Conservation (phyloP, 768 basidiomycete genomes). For the Amanita brunnescens region DNA sequence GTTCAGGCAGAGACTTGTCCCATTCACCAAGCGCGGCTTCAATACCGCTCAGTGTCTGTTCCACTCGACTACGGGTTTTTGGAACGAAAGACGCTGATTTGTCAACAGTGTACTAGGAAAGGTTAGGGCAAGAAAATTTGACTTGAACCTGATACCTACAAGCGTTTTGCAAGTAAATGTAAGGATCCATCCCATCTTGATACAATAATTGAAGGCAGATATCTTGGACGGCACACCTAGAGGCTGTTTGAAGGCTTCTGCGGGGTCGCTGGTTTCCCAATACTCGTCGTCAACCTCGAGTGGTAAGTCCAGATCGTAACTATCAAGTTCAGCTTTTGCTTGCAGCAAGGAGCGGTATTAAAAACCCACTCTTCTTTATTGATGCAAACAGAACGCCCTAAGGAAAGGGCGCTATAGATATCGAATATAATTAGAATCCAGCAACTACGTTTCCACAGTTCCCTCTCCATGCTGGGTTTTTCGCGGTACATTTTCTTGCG, state of each 20-base stretch:
- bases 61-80: conserved; percentile 43
- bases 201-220: conserved; percentile 52
- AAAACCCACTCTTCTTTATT: conserved; percentile 59
- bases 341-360: background rate
- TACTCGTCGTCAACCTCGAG: conserved; percentile 78
- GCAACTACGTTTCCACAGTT: conserved; percentile 74
- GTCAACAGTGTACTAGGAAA: conserved; percentile 60
- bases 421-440: conserved; percentile 62
- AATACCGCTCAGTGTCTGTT: conserved; percentile 55
- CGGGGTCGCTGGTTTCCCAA: conserved; percentile 51
- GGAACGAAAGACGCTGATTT: conserved; percentile 46
- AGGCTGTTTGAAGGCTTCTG: conserved; percentile 60
- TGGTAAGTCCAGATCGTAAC: conserved; percentile 77
- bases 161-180: conserved; percentile 64
- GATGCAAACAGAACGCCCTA: conserved; percentile 49
- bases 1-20: conserved; percentile 59
- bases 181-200: conserved; percentile 61
- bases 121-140: background rate
- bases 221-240: conserved; percentile 45
- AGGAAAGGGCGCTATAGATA: conserved; percentile 39
- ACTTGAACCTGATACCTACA: conserved; percentile 29
- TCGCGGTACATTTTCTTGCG: conserved; percentile 47
- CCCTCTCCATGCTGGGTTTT: conserved; percentile 44
- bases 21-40: conserved; percentile 66
- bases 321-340: conserved; percentile 19